phyloP scores from a whole-genome alignment of 2,329 filamentous ascomycete genomes.

The Coniochaeta sp. region DNA sequence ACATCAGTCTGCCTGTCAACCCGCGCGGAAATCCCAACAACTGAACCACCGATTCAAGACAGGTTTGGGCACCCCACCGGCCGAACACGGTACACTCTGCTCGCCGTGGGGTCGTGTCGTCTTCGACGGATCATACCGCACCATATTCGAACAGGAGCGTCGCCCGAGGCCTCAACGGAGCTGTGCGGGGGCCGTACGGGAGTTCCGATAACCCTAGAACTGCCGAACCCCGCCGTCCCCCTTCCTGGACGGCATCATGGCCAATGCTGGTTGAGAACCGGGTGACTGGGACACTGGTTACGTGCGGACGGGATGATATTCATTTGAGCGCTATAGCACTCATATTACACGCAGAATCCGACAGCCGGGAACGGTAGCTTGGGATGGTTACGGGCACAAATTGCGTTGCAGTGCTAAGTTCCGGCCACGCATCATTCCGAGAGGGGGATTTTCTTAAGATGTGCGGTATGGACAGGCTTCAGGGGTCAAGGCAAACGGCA shows the following conservation, averaged over 20 bases:
- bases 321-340: background rate
- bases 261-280: background rate
- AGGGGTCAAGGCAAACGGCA: background rate
- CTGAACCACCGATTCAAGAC: background rate
- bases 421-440: conserved; percentile 2
- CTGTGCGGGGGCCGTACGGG: background rate
- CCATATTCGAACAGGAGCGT: background rate
- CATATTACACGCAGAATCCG: background rate
- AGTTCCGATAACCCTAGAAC: background rate
- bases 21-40: background rate
- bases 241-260: background rate
- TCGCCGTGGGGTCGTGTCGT: background rate
- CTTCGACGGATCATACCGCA: background rate
- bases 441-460: conserved; percentile 19
- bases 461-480: conserved; percentile 17
- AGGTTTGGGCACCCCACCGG: background rate
- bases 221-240: background rate
- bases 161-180: background rate
- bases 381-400: background rate
- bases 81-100: background rate
- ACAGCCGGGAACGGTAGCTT: background rate
- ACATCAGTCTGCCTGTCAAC: background rate
- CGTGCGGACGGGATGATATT: background rate
- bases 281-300: background rate
- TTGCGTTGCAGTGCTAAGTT: conserved; percentile 2